Conservation (phyloP, 2,329 filamentous ascomycete genomes). For the Trichoderma harzianum region DNA sequence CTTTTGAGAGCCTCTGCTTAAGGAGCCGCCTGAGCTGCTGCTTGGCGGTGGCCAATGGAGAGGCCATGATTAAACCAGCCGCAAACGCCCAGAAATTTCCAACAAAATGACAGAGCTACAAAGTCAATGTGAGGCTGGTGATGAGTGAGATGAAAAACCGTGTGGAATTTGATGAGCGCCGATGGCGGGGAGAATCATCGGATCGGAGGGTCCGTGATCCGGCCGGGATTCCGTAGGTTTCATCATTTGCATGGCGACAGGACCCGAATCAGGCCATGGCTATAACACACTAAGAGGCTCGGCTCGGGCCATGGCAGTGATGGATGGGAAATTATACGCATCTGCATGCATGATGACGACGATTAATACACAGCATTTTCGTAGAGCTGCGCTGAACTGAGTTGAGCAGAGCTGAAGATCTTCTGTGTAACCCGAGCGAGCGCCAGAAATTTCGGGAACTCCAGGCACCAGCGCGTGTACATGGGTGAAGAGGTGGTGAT, state of each 20-base stretch:
- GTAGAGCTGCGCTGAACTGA: not conserved
- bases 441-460: no score
- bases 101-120: not conserved
- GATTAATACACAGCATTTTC: not conserved
- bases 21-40: conserved; percentile 70
- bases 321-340: not conserved
- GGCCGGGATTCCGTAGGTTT: not conserved
- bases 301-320: not conserved
- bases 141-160: not conserved
- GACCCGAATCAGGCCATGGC: not conserved
- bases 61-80: conserved; percentile 40
- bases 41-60: conserved; percentile 63
- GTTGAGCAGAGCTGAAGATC: not conserved
- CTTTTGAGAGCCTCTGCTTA: conserved; percentile 59
- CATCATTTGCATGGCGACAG: not conserved
- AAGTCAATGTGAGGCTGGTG: not conserved
- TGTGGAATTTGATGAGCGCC: not conserved
- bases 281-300: not conserved
- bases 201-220: conserved; percentile 12
- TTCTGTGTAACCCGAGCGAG: not conserved
- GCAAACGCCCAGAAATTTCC: not conserved
- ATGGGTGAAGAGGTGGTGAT: not conserved
- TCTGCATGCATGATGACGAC: not conserved
- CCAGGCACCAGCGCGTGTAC: not conserved
- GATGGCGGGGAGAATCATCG: conserved; percentile 3